A percentile compares a stretch with the other conserved stretches of the same genome.
Evolutionary conservation across 2,329 filamentous ascomycete species (phyloP).

Genomic region (Arthroderma uncinatum): DNA sequence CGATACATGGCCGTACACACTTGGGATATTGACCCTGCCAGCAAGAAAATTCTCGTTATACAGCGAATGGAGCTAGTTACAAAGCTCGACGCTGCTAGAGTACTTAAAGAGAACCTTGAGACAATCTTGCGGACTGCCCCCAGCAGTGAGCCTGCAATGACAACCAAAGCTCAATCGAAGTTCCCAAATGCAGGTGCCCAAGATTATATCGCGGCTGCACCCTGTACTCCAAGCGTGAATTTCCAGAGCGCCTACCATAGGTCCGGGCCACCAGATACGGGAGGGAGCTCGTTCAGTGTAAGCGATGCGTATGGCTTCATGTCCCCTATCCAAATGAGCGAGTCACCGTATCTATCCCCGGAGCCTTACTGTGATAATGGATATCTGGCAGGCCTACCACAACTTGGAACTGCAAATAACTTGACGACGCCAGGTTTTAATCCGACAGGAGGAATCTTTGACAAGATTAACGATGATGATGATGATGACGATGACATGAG

Average conservation of each 20-base stretch:
- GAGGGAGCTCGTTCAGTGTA: background rate
- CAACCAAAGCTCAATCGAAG: background rate
- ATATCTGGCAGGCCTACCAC: background rate
- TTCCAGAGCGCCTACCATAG: background rate
- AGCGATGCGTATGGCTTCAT: background rate
- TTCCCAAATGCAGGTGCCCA: background rate
- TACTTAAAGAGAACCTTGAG: conserved; percentile 28
- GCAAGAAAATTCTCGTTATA: conserved; percentile 27
- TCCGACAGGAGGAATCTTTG: background rate
- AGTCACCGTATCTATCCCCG: background rate
- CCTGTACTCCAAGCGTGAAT: background rate
- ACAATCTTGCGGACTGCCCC: conserved; percentile 13
- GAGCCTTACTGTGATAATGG: background rate
- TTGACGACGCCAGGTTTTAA: background rate
- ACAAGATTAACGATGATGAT: background rate
- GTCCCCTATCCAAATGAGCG: background rate
- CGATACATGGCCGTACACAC: conserved; percentile 31
- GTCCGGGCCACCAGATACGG: background rate
- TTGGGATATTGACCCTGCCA: conserved; percentile 27
- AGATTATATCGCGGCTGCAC: background rate
- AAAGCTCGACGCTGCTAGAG: conserved; percentile 28
- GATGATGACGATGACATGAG: background rate
- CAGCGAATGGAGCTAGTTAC: conserved; percentile 28
- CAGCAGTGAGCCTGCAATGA: conserved; percentile 8
- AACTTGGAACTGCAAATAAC: background rate